phyloP scores from a whole-genome alignment of 2,329 filamentous ascomycete genomes.

The Esteya vermicola region DNA sequence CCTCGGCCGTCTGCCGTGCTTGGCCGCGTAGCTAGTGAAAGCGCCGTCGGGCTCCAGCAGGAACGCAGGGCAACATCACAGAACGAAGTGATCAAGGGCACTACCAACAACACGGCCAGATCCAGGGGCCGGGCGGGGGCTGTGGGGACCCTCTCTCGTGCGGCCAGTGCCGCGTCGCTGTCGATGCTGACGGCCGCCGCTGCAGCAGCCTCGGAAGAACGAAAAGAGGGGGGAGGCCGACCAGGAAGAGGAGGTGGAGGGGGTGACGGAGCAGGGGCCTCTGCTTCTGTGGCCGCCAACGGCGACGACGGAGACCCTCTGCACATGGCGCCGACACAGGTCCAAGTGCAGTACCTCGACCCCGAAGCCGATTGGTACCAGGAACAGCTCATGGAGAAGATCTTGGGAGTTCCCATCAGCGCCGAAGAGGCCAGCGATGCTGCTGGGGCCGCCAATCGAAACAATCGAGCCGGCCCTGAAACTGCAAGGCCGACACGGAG shows the following conservation, averaged over 20 bases:
- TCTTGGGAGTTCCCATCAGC: constrained; percentile 19
- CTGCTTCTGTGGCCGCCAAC: background rate
- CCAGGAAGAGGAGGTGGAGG: too few relatives aligned
- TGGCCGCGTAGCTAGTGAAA: constrained; percentile 7
- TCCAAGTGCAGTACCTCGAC: constrained; percentile 40
- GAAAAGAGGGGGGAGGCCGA: too few relatives aligned
- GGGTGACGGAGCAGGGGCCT: too few relatives aligned
- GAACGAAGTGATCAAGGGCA: constrained; percentile 7
- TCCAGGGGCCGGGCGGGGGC: constrained; percentile 2
- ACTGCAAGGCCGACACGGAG: background rate
- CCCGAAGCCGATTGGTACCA: constrained; percentile 30
- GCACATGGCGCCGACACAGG: constrained; percentile 23
- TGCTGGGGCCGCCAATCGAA: background rate
- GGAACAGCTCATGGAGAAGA: constrained; percentile 28
- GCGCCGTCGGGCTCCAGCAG: constrained; percentile 7
- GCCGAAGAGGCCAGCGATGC: too few relatives aligned
- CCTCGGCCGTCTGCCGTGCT: constrained; percentile 1
- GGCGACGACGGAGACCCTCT: background rate
- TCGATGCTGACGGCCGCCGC: constrained; percentile 9
- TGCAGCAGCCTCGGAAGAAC: constrained; percentile 8
- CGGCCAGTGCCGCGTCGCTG: constrained; percentile 1
- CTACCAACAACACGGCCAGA: background rate
- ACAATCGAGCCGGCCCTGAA: background rate
- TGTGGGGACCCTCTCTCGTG: background rate
- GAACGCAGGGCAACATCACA: constrained; percentile 6